phyloP scores from a whole-genome alignment of 305 asterid species.

The Ruellia speciosa region DNA sequence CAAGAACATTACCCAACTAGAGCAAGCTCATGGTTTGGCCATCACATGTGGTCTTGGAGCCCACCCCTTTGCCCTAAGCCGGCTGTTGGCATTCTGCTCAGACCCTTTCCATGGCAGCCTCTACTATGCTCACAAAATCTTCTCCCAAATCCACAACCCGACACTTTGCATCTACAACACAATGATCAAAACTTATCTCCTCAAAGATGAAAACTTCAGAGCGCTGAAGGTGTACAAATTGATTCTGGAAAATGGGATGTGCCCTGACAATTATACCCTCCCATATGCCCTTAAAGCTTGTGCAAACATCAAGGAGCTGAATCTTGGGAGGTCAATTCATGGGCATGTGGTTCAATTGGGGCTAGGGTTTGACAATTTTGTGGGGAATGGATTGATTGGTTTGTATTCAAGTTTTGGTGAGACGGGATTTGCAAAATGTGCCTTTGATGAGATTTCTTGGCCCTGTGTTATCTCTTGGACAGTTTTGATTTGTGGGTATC shows the following conservation, averaged over 20 bases:
- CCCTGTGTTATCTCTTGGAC: conserved; percentile 59
- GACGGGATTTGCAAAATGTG: conserved; percentile 47
- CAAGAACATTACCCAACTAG: background rate
- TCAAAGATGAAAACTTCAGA: conserved; percentile 30
- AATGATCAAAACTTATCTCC: conserved; percentile 47
- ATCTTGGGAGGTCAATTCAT: conserved; percentile 43
- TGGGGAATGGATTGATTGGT: conserved; percentile 45
- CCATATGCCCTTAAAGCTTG: conserved; percentile 54
- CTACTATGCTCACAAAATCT: background rate
- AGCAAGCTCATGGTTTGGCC: background rate
- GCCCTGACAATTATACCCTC: conserved; percentile 60
- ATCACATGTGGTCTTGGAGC: background rate
- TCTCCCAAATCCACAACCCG: background rate
- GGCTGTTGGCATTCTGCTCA: background rate
- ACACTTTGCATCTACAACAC: conserved; percentile 53
- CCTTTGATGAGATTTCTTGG: conserved; percentile 44
- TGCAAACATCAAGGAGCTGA: conserved; percentile 26
- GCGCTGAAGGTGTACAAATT: conserved; percentile 32
- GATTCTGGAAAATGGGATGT: conserved; percentile 33
- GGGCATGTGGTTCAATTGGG: conserved; percentile 50
- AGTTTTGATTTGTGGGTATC: conserved; percentile 52
- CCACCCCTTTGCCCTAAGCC: background rate
- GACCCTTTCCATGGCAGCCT: background rate
- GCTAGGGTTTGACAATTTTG: conserved; percentile 33
- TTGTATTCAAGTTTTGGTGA: conserved; percentile 44